Evolutionary conservation across 768 basidiomycete species (phyloP).

Genomic region (Tephrocybe sp.): DNA sequence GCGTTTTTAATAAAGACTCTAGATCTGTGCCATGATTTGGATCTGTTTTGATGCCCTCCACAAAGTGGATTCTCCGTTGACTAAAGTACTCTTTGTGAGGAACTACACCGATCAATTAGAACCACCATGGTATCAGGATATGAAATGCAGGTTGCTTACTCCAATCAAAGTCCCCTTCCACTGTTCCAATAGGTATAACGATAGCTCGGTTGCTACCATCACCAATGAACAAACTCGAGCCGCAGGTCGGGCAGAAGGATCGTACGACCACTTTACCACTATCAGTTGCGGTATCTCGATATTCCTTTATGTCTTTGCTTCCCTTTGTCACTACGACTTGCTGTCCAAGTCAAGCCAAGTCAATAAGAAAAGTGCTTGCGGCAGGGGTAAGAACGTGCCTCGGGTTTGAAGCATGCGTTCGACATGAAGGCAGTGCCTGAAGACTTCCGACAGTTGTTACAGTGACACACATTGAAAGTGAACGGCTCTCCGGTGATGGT

Average conservation of each 20-base stretch:
- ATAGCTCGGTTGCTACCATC: slow-evolving; percentile 17
- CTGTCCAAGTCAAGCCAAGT: too few species aligned
- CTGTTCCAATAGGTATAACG: slow-evolving; percentile 27
- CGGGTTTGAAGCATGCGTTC: slow-evolving; percentile 23
- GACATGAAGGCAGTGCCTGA: slow-evolving; percentile 25
- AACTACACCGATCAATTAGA: too few species aligned
- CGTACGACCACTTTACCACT: slow-evolving; percentile 23
- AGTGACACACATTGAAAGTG: slow-evolving; percentile 20
- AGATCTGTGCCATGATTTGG: too few species aligned
- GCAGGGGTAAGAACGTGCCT: slow-evolving; percentile 15
- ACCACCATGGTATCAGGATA: too few species aligned
- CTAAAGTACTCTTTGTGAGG: too few species aligned
- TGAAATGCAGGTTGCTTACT: slow-evolving; percentile 19
- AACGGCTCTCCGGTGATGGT: slow-evolving; percentile 20
- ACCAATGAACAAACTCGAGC: slow-evolving; percentile 23
- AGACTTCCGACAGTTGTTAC: slow-evolving; percentile 24
- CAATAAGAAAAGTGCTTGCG: not conserved
- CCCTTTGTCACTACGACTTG: slow-evolving; percentile 22
- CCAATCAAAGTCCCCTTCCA: slow-evolving; percentile 30
- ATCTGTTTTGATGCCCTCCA: too few species aligned
- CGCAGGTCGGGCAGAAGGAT: slow-evolving; percentile 26
- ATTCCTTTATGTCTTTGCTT: slow-evolving; percentile 20
- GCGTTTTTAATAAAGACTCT: too few species aligned
- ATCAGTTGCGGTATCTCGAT: slow-evolving; percentile 21
- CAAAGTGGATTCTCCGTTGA: too few species aligned